Percentiles rank a stretch among this genome's conserved stretches.
These are phyloP conservation scores for Globisporangium carolinianum DNA, from an alignment of 352 stramenopile genomes.

Conservation along the genomic window DNA sequence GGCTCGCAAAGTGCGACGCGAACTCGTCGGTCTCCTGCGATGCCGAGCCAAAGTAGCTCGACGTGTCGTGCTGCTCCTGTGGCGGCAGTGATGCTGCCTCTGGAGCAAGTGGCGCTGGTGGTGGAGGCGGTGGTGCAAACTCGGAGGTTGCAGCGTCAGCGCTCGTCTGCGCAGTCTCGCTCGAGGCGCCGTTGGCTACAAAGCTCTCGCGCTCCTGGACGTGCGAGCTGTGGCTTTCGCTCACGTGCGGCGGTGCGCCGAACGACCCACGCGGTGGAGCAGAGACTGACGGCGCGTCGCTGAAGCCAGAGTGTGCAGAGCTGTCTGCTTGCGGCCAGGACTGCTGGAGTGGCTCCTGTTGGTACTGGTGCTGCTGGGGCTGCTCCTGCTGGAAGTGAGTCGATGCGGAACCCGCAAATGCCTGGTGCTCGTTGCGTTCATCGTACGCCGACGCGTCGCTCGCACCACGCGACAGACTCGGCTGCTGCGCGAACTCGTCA, in stretches of 20 bases:
- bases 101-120: background rate
- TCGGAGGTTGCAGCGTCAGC: too few relatives aligned
- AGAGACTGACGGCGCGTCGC: background rate
- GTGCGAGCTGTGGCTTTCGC: background rate
- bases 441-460: constrained; percentile 33
- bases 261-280: constrained; percentile 4
- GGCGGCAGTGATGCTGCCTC: background rate
- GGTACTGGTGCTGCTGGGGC: background rate
- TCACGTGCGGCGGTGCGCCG: background rate
- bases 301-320: constrained; percentile 1
- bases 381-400: background rate
- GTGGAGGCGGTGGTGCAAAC: background rate
- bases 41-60: constrained; percentile 9
- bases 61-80: constrained; percentile 4
- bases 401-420: background rate
- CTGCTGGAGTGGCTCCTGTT: constrained; percentile 16
- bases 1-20: constrained; percentile 3
- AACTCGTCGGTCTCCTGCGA: constrained; percentile 5
- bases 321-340: constrained; percentile 8
- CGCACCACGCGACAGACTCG: constrained; percentile 22
- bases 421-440: constrained; percentile 16
- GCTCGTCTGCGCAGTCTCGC: too few relatives aligned
- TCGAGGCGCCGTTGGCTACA: too few relatives aligned
- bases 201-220: too few relatives aligned
- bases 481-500: constrained; percentile 11